Evolutionary conservation across 1,284 basidiomycete species (phyloP), one percentile per base, ranked within the genome.

Genomic region (Irpex lacteus): DNA sequence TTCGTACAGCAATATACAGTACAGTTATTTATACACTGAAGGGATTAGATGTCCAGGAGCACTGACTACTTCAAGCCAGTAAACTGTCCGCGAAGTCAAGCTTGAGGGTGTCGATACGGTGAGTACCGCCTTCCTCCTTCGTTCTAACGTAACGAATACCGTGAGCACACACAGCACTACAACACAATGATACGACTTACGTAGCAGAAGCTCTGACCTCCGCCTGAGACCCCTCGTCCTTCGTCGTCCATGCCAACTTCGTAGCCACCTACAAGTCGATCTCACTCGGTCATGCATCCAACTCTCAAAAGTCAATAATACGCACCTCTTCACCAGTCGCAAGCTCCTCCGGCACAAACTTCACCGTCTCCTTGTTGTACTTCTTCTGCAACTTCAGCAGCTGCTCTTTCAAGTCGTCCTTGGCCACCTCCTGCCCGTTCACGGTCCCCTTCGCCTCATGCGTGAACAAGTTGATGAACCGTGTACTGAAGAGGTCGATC

Each of bases 401-500:
- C 0, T 68, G 68, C 36, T 67, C 26, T 66, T 75, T 74, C 19
- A 75, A 63, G 4, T 68, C 72, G 7, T 69, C 73, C 26, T 67
- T 64, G 65, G 72, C 74, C 44, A 73, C 71, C 62, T 68, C 62
- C 38, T 66, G 63, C 0, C 73, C 74, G 4, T 62, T 67, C 8
- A 75, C 70, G 61, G 65, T 58, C 21, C 73, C 73, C 5, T 62
- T 67, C 0, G 68, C 72, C 52, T 73, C 72, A 26, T 59, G 32
- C 11, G 74, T 68, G 68, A 73, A 72, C 61, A 64, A 67, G 66
- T 75, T 75, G 47, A 63, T 56, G 67, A 72, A 75, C 56, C 70
- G 68, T 1, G 70, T 75, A 68, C 70, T 73, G 68, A 75, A 75
- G 58, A 75, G 70, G 63, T 75, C 74, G 67, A 75, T 68, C 26